phyloP scores from a whole-genome alignment of 345 rosid genomes.

The Bruguiera sexangula region DNA sequence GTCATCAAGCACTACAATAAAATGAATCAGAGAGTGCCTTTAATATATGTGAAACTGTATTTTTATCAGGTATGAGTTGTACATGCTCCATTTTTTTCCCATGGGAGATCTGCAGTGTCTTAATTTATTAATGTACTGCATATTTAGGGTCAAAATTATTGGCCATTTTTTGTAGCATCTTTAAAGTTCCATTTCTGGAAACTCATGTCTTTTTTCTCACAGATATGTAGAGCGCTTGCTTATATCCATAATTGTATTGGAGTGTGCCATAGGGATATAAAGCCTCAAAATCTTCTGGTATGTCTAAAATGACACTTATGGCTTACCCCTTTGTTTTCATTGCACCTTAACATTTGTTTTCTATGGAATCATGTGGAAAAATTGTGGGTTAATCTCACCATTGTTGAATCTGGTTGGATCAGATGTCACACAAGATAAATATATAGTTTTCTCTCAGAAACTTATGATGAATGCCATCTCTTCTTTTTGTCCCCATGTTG shows the following conservation, averaged over 20 bases:
- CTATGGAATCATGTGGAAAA: no score
- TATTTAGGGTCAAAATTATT: neutral
- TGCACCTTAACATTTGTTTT: no score
- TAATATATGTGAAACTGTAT: slow-evolving; percentile 86
- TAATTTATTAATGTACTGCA: neutral
- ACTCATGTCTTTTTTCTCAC: slow-evolving; percentile 12
- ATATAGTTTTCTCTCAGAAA: neutral
- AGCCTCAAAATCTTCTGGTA: slow-evolving; percentile 98
- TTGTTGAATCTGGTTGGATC: neutral
- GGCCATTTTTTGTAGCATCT: no score
- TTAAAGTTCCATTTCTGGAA: neutral
- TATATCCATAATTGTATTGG: slow-evolving; percentile 82
- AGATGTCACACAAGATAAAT: neutral
- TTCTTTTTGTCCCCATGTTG: neutral
- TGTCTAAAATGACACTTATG: slow-evolving; percentile 3
- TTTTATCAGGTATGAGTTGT: slow-evolving; percentile 62
- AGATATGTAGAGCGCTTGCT: slow-evolving; percentile 90
- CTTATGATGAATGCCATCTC: neutral
- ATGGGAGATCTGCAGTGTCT: neutral
- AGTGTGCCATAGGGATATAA: slow-evolving; percentile 96
- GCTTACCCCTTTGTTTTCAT: no score
- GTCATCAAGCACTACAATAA: slow-evolving; percentile 85
- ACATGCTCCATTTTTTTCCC: neutral
- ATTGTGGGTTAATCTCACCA: no score
- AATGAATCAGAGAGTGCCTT: slow-evolving; percentile 80